These are phyloP conservation scores for Puccinellia tenuiflora DNA, from an alignment of 176 grass and related monocot genomes.

Conservation along the genomic window DNA sequence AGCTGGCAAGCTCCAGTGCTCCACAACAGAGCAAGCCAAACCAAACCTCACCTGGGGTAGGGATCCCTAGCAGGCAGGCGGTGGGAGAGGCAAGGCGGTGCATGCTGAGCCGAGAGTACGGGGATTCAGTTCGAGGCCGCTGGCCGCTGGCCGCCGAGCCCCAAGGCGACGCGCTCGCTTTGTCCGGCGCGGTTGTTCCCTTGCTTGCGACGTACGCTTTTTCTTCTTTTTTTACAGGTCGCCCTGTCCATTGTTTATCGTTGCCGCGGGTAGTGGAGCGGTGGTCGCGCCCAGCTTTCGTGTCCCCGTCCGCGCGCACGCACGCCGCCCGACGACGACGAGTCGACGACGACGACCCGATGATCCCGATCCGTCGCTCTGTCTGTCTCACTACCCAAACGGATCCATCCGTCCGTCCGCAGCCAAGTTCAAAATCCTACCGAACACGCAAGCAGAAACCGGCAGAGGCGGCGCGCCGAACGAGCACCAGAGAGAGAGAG, in stretches of 20 bases:
- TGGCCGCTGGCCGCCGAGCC: background rate
- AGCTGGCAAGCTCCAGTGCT: no score
- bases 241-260: constrained; percentile 14
- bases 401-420: background rate
- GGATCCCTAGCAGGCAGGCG: background rate
- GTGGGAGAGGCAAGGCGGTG: background rate
- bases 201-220: background rate
- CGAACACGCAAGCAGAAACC: no score
- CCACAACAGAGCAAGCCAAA: background rate
- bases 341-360: background rate
- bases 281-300: constrained; percentile 24
- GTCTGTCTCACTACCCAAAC: background rate
- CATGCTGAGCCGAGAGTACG: background rate
- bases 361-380: background rate
- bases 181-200: constrained; percentile 25
- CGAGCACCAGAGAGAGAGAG: no score
- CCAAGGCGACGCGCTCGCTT: background rate
- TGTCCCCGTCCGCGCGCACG: background rate
- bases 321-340: constrained; percentile 3
- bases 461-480: background rate
- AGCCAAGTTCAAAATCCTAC: background rate
- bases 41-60: background rate
- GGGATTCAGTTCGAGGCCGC: background rate
- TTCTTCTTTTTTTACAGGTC: background rate
- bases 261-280: constrained; percentile 7